A percentile compares a stretch with the other conserved stretches of the same genome.
Conservation (phyloP, 805 yeast genomes). For the Pichia occidentalis region DNA sequence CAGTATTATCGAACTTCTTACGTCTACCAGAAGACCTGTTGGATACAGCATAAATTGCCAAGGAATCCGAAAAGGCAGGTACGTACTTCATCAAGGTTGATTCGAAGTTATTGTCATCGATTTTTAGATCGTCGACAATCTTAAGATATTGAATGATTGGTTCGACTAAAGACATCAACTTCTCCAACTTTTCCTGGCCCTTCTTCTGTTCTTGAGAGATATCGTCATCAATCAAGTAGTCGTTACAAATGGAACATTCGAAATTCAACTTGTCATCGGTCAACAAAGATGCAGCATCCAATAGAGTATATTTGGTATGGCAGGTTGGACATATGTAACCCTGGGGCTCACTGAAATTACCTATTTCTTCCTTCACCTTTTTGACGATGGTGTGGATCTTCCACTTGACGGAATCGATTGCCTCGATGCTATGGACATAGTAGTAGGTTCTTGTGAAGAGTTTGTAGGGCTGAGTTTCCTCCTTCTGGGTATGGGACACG, state of each 20-base stretch:
- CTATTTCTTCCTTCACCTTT: conserved; percentile 70
- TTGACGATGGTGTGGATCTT: conserved; percentile 84
- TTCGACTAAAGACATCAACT: conserved; percentile 81
- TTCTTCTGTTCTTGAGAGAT: conserved; percentile 73
- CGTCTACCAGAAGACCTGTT: conserved; percentile 29
- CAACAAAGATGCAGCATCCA: conserved; percentile 79
- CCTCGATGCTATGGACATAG: conserved; percentile 77
- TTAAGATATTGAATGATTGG: conserved; percentile 80
- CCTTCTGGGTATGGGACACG: conserved; percentile 65
- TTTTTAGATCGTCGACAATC: conserved; percentile 69
- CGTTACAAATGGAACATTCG: conserved; percentile 78
- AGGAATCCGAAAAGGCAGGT: conserved; percentile 70
- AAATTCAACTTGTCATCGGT: conserved; percentile 78
- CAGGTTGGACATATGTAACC: conserved; percentile 91
- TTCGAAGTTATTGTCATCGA: conserved; percentile 88
- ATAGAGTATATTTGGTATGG: conserved; percentile 68
- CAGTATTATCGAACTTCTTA: conserved; percentile 24
- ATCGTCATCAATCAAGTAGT: conserved; percentile 77
- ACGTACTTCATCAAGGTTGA: conserved; percentile 72
- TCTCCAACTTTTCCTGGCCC: conserved; percentile 75
- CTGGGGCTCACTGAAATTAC: conserved; percentile 82
- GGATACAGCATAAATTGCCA: conserved; percentile 64
- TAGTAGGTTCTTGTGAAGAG: conserved; percentile 76
- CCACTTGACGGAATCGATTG: conserved; percentile 95
- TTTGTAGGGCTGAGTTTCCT: conserved; percentile 57